Conservation (phyloP, 257 asterid genomes). For the Capsicum rhomboideum region DNA sequence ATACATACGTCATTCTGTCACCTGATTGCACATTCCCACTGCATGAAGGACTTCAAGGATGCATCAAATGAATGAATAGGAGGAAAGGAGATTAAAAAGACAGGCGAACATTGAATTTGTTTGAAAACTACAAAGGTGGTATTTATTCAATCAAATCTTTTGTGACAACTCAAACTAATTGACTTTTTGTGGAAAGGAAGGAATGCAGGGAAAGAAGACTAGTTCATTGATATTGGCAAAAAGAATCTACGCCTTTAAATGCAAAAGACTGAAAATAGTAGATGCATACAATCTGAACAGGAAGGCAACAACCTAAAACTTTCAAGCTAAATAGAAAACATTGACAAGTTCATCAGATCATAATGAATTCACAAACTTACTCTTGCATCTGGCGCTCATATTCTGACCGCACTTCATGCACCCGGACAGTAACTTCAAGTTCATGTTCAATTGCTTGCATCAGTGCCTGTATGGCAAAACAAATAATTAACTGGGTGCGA, state of each 20-base stretch:
- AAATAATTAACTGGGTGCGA: background rate
- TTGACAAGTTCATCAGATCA: background rate
- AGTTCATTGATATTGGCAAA: background rate
- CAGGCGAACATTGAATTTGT: background rate
- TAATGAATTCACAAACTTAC: constrained; percentile 34
- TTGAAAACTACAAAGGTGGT: background rate
- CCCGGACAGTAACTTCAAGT: constrained; percentile 87
- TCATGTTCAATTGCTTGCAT: constrained; percentile 85
- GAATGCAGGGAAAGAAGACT: background rate
- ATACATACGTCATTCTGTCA: background rate
- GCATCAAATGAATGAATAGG: background rate
- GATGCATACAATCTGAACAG: background rate
- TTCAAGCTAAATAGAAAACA: background rate
- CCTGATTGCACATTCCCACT: background rate
- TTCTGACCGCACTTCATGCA: constrained; percentile 90
- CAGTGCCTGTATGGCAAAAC: constrained; percentile 42
- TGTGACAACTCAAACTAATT: background rate
- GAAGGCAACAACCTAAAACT: background rate
- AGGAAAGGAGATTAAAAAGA: background rate
- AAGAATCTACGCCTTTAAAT: background rate
- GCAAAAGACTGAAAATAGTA: background rate
- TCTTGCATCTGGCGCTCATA: constrained; percentile 90
- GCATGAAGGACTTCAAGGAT: background rate
- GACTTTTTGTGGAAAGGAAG: background rate
- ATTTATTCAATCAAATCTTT: background rate